phyloP scores from a whole-genome alignment of 2,329 filamentous ascomycete genomes.

The Colletotrichum lentis region DNA sequence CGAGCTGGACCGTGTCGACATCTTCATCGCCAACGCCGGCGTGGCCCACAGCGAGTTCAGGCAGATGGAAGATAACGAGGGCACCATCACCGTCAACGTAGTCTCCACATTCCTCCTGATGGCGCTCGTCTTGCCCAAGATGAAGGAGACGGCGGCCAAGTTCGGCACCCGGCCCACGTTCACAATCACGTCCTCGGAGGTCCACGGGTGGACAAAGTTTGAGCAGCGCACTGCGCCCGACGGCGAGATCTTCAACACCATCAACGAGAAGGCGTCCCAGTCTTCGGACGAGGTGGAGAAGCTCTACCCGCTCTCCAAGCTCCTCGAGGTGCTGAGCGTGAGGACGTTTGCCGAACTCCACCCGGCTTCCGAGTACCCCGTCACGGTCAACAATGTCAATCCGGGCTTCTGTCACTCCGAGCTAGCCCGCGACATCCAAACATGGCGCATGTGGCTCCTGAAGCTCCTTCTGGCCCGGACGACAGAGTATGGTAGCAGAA shows the following conservation, averaged over 20 bases:
- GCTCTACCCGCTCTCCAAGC: constrained; percentile 45
- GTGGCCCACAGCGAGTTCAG: constrained; percentile 48
- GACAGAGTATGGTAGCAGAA: constrained; percentile 58
- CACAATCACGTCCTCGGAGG: constrained; percentile 43
- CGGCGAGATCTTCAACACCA: constrained; percentile 42
- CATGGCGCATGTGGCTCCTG: constrained; percentile 41
- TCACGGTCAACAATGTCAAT: constrained; percentile 61
- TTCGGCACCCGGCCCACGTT: constrained; percentile 41
- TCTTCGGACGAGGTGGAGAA: constrained; percentile 26
- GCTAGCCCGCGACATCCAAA: constrained; percentile 50
- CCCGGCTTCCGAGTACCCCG: constrained; percentile 40
- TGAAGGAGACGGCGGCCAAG: constrained; percentile 51
- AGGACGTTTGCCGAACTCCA: constrained; percentile 39
- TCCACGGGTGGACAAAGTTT: constrained; percentile 43
- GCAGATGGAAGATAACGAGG: constrained; percentile 56
- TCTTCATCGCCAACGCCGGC: constrained; percentile 54
- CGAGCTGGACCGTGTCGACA: constrained; percentile 54
- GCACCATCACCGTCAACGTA: constrained; percentile 61
- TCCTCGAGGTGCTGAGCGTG: constrained; percentile 45
- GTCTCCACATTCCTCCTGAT: constrained; percentile 61
- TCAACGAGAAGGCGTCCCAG: constrained; percentile 42
- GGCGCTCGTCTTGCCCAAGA: constrained; percentile 59
- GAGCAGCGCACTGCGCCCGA: constrained; percentile 42
- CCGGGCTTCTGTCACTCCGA: constrained; percentile 62
- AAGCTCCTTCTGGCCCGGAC: constrained; percentile 51